Percentiles rank a stretch among this genome's conserved stretches.
Conservation (phyloP, 768 basidiomycete genomes). For the Tephrocybe sp. region DNA sequence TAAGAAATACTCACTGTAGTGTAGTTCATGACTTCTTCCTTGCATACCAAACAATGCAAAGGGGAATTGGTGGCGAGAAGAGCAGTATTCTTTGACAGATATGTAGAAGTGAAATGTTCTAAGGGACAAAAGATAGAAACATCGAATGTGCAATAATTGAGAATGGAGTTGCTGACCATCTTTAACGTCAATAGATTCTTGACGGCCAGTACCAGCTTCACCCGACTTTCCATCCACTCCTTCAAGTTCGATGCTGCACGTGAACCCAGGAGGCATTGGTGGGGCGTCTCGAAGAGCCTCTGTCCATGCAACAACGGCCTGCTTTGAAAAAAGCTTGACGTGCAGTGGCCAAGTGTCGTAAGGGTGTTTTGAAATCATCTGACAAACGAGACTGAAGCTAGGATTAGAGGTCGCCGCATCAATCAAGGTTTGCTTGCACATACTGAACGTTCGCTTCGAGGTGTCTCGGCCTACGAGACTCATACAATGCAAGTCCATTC, state of each 20-base stretch:
- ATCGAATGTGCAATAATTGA: not conserved
- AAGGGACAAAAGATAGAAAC: constrained; percentile 2
- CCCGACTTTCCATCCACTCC: constrained; percentile 71
- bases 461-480: constrained; percentile 27
- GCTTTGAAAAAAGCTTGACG: constrained; percentile 70
- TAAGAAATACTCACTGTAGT: constrained; percentile 34
- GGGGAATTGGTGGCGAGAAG: constrained; percentile 34
- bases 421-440: constrained; percentile 17
- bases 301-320: constrained; percentile 58
- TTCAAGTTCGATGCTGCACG: constrained; percentile 54
- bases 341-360: constrained; percentile 75
- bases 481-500: constrained; percentile 39
- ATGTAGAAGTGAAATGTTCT: constrained; percentile 49
- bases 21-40: constrained; percentile 37
- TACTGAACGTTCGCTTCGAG: constrained; percentile 50
- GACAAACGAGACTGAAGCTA: constrained; percentile 49
- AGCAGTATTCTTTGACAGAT: constrained; percentile 48
- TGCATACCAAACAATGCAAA: constrained; percentile 50
- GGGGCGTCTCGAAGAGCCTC: constrained; percentile 24
- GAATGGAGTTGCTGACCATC: constrained; percentile 44
- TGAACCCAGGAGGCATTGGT: constrained; percentile 54
- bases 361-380: constrained; percentile 65
- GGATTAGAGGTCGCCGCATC: not conserved
- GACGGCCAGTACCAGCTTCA: constrained; percentile 49
- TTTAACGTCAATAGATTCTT: constrained; percentile 53